phyloP scores from a whole-genome alignment of 2,329 filamentous ascomycete species.

The Calonectria pteridis region DNA sequence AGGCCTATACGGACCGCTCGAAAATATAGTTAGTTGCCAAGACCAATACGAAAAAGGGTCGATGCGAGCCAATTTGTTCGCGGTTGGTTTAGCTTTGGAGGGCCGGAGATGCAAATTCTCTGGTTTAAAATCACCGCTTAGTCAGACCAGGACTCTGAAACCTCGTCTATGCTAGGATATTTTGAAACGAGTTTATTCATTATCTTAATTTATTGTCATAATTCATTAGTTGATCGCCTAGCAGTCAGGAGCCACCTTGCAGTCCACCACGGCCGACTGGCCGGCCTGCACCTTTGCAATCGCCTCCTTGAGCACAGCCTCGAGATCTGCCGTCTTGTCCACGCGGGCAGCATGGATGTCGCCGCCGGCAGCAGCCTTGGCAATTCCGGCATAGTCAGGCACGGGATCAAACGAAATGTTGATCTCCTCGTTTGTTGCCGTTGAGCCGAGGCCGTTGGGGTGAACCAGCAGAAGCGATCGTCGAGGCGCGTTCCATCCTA shows the following conservation, averaged over 20 bases:
- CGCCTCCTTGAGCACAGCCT: slow-evolving; percentile 61
- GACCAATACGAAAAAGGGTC: background rate
- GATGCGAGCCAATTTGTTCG: background rate
- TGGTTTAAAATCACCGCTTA: background rate
- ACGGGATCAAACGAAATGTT: slow-evolving; percentile 71
- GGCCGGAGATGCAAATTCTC: background rate
- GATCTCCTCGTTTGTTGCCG: slow-evolving; percentile 70
- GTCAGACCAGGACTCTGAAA: background rate
- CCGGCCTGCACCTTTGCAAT: slow-evolving; percentile 64
- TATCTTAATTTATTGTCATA: slow-evolving; percentile 20
- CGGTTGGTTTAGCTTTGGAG: background rate
- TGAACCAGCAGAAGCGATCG: slow-evolving; percentile 69
- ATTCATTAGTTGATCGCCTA: slow-evolving; percentile 40
- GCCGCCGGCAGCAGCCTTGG: slow-evolving; percentile 69
- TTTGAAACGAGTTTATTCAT: slow-evolving; percentile 11
- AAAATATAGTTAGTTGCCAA: background rate
- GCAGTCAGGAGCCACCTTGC: slow-evolving; percentile 61
- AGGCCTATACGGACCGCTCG: background rate
- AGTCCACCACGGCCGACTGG: slow-evolving; percentile 66
- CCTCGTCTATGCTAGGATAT: background rate
- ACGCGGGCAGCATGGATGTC: slow-evolving; percentile 64
- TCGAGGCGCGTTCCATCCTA: slow-evolving; percentile 71
- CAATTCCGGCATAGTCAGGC: slow-evolving; percentile 71
- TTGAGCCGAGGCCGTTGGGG: slow-evolving; percentile 66
- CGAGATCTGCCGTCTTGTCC: slow-evolving; percentile 60